Base-by-base conservation (phyloP, 495 filamentous ascomycete genomes). In the Penicillium crystallinum region DNA sequence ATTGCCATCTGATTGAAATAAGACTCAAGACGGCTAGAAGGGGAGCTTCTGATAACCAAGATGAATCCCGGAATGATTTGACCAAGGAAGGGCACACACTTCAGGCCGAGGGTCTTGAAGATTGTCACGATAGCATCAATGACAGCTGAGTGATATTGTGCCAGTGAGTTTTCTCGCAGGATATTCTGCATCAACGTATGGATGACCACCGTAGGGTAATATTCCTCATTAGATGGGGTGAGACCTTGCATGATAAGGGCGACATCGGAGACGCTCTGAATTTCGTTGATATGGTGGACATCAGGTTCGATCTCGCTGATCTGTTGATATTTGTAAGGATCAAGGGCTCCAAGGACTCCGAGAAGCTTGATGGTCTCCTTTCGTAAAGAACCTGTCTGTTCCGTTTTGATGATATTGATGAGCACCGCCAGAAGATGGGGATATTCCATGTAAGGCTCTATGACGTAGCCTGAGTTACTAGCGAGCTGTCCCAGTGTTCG, bases 111-210 rank as follows among this genome's bases (percentile, higher is more conserved):
- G 6, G 95, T 97, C 58, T 92, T 90, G 71, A 97, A 99, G 46
- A 97, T 97, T 49, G 88, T 95, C 81, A 99, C 97, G 55, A 99
- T 92, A 1, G 95, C 92, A 66, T 97, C 93, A 52, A 99, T 90
- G n/a, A 97, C 93, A 8, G 85, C 85, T 2, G 90, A 93, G 62
- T 99, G 93, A 60, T 95, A 90, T 56, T 92, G 86, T 6, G 83
- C 78, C 39, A 97, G 71, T 2, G 93, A 96, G 36, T 82, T 83
- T 61, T 99, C 93, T 56, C 89, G 89, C 36, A 99, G 70, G 48
- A 99, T 89, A 46, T 76, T 80, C 45, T 89, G 85, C 63, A 97
- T 82, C 38, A 99, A 74, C 1, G 92, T 92, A 58, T 95, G 93
- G 61, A 99, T 96, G 35, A 97, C 95, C 17, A 99, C 91, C 0